Base-by-base conservation (phyloP, 2,329 filamentous ascomycete species). In the Verticillium klebahnii region DNA sequence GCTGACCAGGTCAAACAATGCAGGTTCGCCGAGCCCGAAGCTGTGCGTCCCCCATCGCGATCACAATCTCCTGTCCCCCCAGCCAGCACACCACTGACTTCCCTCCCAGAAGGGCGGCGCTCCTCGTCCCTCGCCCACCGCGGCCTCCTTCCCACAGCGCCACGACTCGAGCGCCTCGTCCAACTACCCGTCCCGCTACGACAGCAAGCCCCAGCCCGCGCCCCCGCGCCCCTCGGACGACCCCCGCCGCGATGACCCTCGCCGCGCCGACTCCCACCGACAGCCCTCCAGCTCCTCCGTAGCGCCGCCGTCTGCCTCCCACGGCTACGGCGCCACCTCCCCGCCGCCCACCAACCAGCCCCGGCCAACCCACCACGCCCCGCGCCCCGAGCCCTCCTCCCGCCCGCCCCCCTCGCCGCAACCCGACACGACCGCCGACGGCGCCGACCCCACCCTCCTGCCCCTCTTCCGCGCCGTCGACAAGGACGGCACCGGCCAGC, bases 391-490 rank as follows among this genome's bases (percentile, higher is more conserved):
- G 67, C 70, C 85, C 67, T 70, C 79, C 72, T 85, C 85, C 69
- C 83, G 87, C 68, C 85, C 89, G 68, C 85, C 92, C 69, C 85
- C 86, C 67, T 86, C 88, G 67, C 84, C 92, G 64, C 77, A 84
- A 66, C 79, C 80, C 70, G 74, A 79, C 67, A 70, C 82, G 32
- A 74, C 72, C 36, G 72, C 72, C 31, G 68, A 74, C 55, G 78
- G 79, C 57, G 84, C 87, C 59, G 89, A 93, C 71, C 83, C 89
- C n/a, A 88, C 87, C 1, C 82, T 99, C 19, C 87, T 92, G 73
- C 91, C 91, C 4, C 81, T 98, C 31, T 99, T 98, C 78, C 85
- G 91, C 64, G 92, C 93, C 1, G 94, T 97, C 15, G 96, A 99
- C 77, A 93, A 92, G 72, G 85, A 92, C 75, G 58, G 58, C 58